These are phyloP conservation scores for barrel medic (Medicago truncatula) DNA, from an alignment of 306 rosid genomes.

Conservation along the genomic window MtrunA17r5.0-ANR NC_053042.1:49821001-49821500, in stretches of 20 bases:
- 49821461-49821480: too few relatives aligned
- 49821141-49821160: not conserved
- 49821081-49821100: constrained; percentile 18
- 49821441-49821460: not conserved
- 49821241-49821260: too few relatives aligned
- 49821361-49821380: constrained; percentile 60
- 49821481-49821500: too few relatives aligned
- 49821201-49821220: too few relatives aligned
- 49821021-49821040: constrained; percentile 57
- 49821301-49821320: not conserved
- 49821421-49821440: constrained; percentile 13
- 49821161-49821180: not conserved
- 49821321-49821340: constrained; percentile 56
- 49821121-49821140: not conserved
- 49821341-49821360: constrained; percentile 59
- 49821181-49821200: not conserved
- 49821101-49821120: not conserved
- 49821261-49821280: too few relatives aligned
- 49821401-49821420: constrained; percentile 67
- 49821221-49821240: not conserved
- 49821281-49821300: not conserved
- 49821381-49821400: constrained; percentile 54
- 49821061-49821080: constrained; percentile 50
- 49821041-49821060: constrained; percentile 65
- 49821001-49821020: constrained; percentile 66